phyloP scores from a whole-genome alignment of 495 filamentous ascomycete genomes.

The Neurospora sp. region DNA sequence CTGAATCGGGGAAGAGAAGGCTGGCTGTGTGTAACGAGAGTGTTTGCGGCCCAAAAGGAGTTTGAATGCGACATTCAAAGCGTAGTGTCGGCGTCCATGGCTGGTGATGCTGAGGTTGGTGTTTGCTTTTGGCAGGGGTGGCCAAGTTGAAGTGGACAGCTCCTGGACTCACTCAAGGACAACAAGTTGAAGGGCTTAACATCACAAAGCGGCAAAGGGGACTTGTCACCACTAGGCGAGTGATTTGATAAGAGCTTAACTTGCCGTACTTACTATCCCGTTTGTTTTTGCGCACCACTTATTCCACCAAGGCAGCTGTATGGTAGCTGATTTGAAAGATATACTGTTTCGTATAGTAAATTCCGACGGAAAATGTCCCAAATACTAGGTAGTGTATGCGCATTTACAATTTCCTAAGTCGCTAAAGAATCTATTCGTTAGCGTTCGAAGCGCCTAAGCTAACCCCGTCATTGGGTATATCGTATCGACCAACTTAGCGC shows the following conservation, averaged over 20 bases:
- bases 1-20: neutral
- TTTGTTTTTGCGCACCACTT: no score
- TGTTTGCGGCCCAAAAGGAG: neutral
- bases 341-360: no score
- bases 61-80: neutral
- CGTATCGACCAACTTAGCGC: no score
- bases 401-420: no score
- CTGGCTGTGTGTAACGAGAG: neutral
- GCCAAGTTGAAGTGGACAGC: neutral
- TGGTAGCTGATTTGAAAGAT: no score
- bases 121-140: neutral
- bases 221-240: neutral
- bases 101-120: neutral
- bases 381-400: no score
- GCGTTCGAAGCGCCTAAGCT: no score
- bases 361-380: no score
- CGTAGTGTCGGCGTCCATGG: neutral
- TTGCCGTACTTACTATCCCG: no score
- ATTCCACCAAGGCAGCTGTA: no score
- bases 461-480: no score
- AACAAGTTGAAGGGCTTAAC: neutral
- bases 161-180: neutral
- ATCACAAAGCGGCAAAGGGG: neutral
- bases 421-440: no score
- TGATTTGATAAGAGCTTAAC: neutral